Percentiles rank a stretch among this genome's conserved stretches.
Conservation (phyloP, 805 yeast species). For the Lipomyces lipofer region DNA sequence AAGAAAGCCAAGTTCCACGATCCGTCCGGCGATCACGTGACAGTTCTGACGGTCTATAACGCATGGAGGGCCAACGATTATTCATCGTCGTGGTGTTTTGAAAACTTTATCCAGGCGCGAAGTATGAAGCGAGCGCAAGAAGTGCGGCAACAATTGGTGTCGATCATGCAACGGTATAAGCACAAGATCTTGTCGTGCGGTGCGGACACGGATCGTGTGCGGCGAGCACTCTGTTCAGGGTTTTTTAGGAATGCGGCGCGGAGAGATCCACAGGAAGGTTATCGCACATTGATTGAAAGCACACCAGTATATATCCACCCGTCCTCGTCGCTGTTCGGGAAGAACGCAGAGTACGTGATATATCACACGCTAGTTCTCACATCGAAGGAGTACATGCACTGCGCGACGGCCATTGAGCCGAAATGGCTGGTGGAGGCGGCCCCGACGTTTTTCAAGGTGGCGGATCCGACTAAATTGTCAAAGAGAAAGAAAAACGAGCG, state of each 20-base stretch:
- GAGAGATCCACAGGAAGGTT: slow-evolving; percentile 62
- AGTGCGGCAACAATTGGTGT: slow-evolving; percentile 68
- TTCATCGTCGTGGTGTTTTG: slow-evolving; percentile 80
- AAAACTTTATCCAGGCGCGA: slow-evolving; percentile 75
- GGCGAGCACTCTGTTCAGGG: slow-evolving; percentile 65
- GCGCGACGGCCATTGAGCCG: slow-evolving; percentile 68
- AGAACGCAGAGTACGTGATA: slow-evolving; percentile 71
- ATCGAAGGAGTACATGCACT: slow-evolving; percentile 82
- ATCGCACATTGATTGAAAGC: slow-evolving; percentile 41
- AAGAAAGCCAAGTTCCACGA: slow-evolving; percentile 56
- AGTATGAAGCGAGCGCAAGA: slow-evolving; percentile 68
- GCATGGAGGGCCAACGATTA: slow-evolving; percentile 70
- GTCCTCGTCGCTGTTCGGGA: slow-evolving; percentile 71
- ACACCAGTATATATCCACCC: slow-evolving; percentile 76
- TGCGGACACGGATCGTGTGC: slow-evolving; percentile 42
- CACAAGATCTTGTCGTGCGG: slow-evolving; percentile 40
- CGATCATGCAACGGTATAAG: slow-evolving; percentile 43
- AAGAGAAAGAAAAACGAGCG: slow-evolving; percentile 58
- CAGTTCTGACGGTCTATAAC: slow-evolving; percentile 71
- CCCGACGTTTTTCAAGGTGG: slow-evolving; percentile 68
- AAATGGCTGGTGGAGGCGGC: slow-evolving; percentile 75
- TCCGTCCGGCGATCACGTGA: slow-evolving; percentile 74
- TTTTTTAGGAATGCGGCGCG: slow-evolving; percentile 69
- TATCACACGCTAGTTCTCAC: slow-evolving; percentile 86
- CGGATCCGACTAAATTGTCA: slow-evolving; percentile 53